Base-by-base conservation (phyloP, 2,329 filamentous ascomycete species). In the Aspergillus sp. region DNA sequence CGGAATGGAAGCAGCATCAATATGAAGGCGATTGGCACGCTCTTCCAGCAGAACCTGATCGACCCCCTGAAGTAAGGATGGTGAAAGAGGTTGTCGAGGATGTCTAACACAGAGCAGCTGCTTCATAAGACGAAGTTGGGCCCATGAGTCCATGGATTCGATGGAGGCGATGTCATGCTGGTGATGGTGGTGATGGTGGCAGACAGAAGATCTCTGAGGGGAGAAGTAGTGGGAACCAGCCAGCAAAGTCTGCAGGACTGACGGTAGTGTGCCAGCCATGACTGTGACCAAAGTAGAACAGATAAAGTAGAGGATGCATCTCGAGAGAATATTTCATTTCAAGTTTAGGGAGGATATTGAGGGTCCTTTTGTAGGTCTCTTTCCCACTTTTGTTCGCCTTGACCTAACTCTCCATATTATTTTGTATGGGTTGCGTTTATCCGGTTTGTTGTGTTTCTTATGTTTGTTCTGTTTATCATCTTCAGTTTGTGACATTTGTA, bases 21-120 rank as follows among this genome's bases (percentile, higher is more conserved):
- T 19, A 5, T 23, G 38, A 10, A 43, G 38, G 15, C 52, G 38
- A 8, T 32, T 38, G 23, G 38, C 5, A 12, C 52, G 9, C 9
- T 55, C 52, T 23, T 23, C 36, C 21, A 30, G 39, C n/a, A 45
- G 23, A 9, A 45, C 17, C 13, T 30, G 19, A 7, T 55, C 52
- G n/a, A 45, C n/a, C 5, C 28, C 38, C 4, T 9, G 21, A 3
- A 55, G 38, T 5, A 55, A 23, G 1, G 23, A 1, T 10, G 23
- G 2, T 45, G n/a, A 0, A 55, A 36, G 23, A 2, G 23, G 3
- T 5, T 55, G 12, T 3, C 52, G 52, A 12, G 52, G 52, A 15
- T 45, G 39, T 7, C 52, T 38, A 15, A 55, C 52, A 45, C 52
- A 55, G 2, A 55, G 52, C 12, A 55, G 38, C n/a, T 45, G 52